Evolutionary conservation across 805 yeast genomes (phyloP).

Genomic region (Schwanniomyces sp.): DNA sequence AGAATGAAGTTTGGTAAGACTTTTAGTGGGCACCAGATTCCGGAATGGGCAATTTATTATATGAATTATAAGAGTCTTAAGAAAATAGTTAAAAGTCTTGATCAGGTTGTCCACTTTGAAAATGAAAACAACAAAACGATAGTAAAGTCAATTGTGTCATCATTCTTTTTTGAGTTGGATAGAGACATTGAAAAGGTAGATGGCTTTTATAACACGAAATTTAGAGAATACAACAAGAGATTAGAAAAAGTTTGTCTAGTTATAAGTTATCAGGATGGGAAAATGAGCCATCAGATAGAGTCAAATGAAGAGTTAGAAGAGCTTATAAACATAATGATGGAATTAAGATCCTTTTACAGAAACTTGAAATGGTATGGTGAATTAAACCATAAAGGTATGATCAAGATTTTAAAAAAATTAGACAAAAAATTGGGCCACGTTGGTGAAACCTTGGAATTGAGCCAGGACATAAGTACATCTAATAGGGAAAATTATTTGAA

Average conservation of each 20-base stretch:
- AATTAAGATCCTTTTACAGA: constrained; percentile 70
- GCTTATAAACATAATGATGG: constrained; percentile 57
- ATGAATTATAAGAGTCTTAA: constrained; percentile 85
- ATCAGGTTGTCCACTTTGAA: constrained; percentile 37
- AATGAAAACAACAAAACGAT: constrained; percentile 21
- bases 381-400: constrained; percentile 84
- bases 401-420: constrained; percentile 83
- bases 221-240: constrained; percentile 71
- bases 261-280: constrained; percentile 28
- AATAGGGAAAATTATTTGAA: constrained; percentile 46
- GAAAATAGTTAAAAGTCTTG: constrained; percentile 70
- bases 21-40: constrained; percentile 79
- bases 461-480: constrained; percentile 25
- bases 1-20: constrained; percentile 82
- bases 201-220: constrained; percentile 71
- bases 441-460: constrained; percentile 16
- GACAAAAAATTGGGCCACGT: constrained; percentile 64
- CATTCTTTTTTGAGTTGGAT: constrained; percentile 77
- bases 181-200: constrained; percentile 81
- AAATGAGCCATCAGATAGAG: constrained; percentile 30
- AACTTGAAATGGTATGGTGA: constrained; percentile 94
- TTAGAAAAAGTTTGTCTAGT: constrained; percentile 45
- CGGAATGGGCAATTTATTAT: constrained; percentile 85
- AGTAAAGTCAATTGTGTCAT: constrained; percentile 51
- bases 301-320: constrained; percentile 43